phyloP scores from a whole-genome alignment of 73 alveolate genomes.

The Blepharisma japonicum region DNA sequence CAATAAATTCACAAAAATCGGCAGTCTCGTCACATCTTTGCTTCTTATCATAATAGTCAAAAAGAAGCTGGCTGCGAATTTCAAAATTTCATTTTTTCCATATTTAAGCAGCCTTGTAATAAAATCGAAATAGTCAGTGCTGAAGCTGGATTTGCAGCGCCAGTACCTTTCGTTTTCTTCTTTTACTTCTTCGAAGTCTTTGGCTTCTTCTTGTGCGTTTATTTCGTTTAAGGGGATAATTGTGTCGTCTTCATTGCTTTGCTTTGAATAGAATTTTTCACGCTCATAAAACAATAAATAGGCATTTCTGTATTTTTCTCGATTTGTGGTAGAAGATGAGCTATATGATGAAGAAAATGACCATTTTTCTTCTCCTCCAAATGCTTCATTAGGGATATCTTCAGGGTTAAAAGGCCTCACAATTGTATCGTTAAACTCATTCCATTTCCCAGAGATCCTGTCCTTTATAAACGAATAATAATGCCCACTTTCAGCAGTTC shows the following conservation, averaged over 20 bases:
- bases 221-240: neutral
- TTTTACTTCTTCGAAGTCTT: conserved; percentile 2
- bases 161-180: conserved; percentile 50
- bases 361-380: conserved; percentile 63
- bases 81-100: neutral
- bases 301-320: conserved; percentile 82
- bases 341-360: conserved; percentile 31
- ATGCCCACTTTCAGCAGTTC: conserved; percentile 97
- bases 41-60: conserved; percentile 52
- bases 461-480: conserved; percentile 91
- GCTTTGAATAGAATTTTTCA: conserved; percentile 34
- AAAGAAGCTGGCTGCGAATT: conserved; percentile 30
- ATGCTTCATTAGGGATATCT: conserved; percentile 85
- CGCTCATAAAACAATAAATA: conserved; percentile 93
- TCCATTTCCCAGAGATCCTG: conserved; percentile 36
- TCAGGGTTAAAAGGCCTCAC: conserved; percentile 77
- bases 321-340: neutral
- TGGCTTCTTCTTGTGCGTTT: neutral
- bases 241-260: neutral
- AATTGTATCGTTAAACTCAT: conserved; percentile 57
- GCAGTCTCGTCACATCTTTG: conserved; percentile 32
- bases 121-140: conserved; percentile 60
- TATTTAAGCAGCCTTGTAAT: conserved; percentile 28
- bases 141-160: conserved; percentile 53
- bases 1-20: neutral